These are phyloP conservation scores for Saccharomyces hybrid DNA, from an alignment of 1,139 yeast genomes.

Conservation along the genomic window DNA sequence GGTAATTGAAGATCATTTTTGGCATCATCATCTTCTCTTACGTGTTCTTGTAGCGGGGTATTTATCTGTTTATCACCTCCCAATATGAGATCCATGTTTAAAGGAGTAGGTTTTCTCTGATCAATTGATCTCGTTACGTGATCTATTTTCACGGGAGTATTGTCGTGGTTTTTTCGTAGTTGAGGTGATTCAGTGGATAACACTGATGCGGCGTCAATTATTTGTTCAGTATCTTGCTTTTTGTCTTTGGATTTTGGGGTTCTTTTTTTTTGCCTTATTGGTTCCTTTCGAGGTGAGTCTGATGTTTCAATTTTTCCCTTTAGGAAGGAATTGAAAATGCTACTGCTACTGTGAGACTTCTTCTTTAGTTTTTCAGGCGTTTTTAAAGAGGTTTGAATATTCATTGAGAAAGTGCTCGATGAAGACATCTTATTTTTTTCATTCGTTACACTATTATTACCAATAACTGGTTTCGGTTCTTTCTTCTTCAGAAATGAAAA, in stretches of 20 bases:
- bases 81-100: slow-evolving; percentile 1
- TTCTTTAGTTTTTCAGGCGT: slow-evolving; percentile 17
- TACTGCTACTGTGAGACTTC: slow-evolving; percentile 25
- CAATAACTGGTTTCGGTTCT: slow-evolving; percentile 14
- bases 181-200: neutral
- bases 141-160: slow-evolving; percentile 1
- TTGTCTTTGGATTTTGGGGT: neutral
- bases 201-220: neutral
- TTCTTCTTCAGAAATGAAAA: slow-evolving; percentile 33
- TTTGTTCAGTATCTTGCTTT: neutral
- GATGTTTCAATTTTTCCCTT: slow-evolving; percentile 12
- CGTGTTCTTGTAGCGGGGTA: neutral
- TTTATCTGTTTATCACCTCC: slow-evolving; percentile 1
- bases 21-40: neutral
- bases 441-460: slow-evolving; percentile 6
- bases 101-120: slow-evolving; percentile 4
- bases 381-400: slow-evolving; percentile 7
- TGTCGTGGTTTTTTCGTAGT: neutral
- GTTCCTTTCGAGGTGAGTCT: slow-evolving; percentile 1
- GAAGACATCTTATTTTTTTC: slow-evolving; percentile 7
- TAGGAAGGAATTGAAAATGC: slow-evolving; percentile 21
- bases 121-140: neutral
- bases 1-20: neutral
- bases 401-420: slow-evolving; percentile 15
- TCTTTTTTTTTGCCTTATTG: neutral